Percentiles rank a stretch among this genome's conserved stretches.
Conservation (phyloP, 2,329 filamentous ascomycete genomes). For the Trichoderma citrinoviride region DNA sequence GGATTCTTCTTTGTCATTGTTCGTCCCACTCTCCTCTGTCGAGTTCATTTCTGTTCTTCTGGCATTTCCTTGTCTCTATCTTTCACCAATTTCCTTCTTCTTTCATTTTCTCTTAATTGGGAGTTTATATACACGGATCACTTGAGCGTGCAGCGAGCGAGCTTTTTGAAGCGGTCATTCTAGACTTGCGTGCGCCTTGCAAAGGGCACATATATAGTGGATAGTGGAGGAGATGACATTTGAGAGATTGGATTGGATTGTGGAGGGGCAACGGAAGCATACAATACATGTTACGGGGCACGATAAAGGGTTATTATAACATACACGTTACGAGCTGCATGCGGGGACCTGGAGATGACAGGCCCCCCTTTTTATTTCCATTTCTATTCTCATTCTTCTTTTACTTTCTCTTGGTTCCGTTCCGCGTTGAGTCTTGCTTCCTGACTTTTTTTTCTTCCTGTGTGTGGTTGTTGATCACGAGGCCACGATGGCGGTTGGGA, state of each 20-base stretch:
- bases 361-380: not conserved
- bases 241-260: not conserved
- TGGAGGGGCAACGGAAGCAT: not conserved
- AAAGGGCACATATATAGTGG: not conserved
- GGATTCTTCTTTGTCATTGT: not conserved
- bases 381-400: not conserved
- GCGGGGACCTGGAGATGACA: not conserved
- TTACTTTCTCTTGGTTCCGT: too few relatives aligned
- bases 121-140: not conserved
- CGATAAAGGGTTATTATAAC: conserved; percentile 1
- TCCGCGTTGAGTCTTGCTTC: too few relatives aligned
- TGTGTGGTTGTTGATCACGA: not conserved
- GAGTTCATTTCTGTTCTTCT: not conserved
- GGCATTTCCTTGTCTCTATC: not conserved
- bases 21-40: not conserved
- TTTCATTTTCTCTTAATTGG: not conserved
- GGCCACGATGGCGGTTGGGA: conserved; percentile 1
- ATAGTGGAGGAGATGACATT: not conserved
- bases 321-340: not conserved
- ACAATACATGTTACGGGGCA: not conserved
- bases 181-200: conserved; percentile 14
- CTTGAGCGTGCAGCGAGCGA: not conserved
- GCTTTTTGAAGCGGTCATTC: not conserved
- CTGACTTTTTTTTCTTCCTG: not conserved
- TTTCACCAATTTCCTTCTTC: not conserved